Percentiles rank a stretch among this genome's conserved stretches.
Evolutionary conservation across 202 grass and related monocot species (phyloP).

Genomic region (Musa balbisiana): DNA sequence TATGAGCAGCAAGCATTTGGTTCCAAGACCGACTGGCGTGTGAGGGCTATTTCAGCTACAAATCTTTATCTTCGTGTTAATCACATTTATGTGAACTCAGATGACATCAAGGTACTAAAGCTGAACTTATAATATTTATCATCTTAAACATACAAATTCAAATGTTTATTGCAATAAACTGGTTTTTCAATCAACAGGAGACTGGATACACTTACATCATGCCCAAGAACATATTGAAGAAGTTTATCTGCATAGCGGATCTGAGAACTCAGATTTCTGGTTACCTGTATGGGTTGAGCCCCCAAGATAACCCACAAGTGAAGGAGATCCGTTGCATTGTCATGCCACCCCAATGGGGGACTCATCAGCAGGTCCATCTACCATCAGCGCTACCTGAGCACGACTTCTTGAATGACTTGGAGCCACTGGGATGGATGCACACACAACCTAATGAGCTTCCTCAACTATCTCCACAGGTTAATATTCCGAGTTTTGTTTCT

Average conservation of each 20-base stretch:
- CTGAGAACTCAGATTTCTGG: constrained; percentile 79
- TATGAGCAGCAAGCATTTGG: constrained; percentile 94
- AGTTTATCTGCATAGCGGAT: constrained; percentile 99
- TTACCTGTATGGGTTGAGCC: constrained; percentile 86
- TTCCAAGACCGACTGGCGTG: constrained; percentile 97
- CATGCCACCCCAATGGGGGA: constrained; percentile 83
- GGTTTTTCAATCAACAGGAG: constrained; percentile 54
- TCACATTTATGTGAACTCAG: constrained; percentile 98
- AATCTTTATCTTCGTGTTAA: constrained; percentile 98
- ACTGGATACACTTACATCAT: constrained; percentile 99
- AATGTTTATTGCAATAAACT: not conserved
- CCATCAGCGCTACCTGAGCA: constrained; percentile 88
- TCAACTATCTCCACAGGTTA: constrained; percentile 90
- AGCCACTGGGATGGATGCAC: constrained; percentile 96
- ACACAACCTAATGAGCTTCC: constrained; percentile 97
- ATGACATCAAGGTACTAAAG: constrained; percentile 85
- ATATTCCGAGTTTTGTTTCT: not conserved
- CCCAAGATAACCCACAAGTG: constrained; percentile 95
- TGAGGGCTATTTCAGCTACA: constrained; percentile 94
- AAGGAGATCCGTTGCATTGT: constrained; percentile 97
- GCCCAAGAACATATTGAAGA: constrained; percentile 99
- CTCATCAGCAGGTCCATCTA: constrained; percentile 90
- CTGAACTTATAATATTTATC: constrained; percentile 10
- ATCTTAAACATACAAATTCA: not conserved
- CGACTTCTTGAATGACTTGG: constrained; percentile 87